Evolutionary conservation across 2,329 filamentous ascomycete genomes (phyloP).

Genomic region (Pyrenophora seminiperda): DNA sequence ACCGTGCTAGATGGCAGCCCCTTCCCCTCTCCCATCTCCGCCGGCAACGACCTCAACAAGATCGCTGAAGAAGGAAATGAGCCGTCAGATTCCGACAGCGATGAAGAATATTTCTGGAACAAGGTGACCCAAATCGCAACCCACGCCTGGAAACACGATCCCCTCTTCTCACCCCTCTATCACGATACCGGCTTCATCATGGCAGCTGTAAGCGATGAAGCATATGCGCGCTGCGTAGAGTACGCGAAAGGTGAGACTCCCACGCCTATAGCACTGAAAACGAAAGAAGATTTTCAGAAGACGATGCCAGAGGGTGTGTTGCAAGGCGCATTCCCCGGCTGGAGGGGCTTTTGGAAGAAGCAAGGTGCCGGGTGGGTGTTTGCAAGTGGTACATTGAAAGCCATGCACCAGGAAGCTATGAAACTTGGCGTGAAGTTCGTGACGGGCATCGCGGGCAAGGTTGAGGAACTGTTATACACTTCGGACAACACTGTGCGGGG

Average conservation of each 20-base stretch:
- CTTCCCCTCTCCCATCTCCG: slow-evolving; percentile 53
- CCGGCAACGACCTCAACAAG: slow-evolving; percentile 57
- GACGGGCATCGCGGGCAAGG: slow-evolving; percentile 50
- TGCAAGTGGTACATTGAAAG: slow-evolving; percentile 56
- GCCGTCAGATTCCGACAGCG: slow-evolving; percentile 29
- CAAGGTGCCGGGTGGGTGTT: slow-evolving; percentile 60
- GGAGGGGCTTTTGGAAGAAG: slow-evolving; percentile 57
- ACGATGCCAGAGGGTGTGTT: slow-evolving; percentile 60
- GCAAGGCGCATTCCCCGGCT: slow-evolving; percentile 56
- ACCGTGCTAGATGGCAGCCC: slow-evolving; percentile 53
- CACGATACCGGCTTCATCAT: slow-evolving; percentile 57
- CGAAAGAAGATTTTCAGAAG: slow-evolving; percentile 53
- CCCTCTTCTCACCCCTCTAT: slow-evolving; percentile 52
- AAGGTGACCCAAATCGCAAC: slow-evolving; percentile 44
- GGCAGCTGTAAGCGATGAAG: slow-evolving; percentile 50
- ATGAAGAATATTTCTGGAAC: slow-evolving; percentile 46
- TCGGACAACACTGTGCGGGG: slow-evolving; percentile 48
- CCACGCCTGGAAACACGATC: slow-evolving; percentile 52
- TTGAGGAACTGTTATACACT: slow-evolving; percentile 45
- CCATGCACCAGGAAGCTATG: slow-evolving; percentile 53
- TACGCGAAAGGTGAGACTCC: slow-evolving; percentile 43
- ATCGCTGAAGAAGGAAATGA: slow-evolving; percentile 49
- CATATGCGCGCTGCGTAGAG: slow-evolving; percentile 47
- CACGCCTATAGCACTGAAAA: slow-evolving; percentile 45
- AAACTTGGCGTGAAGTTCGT: slow-evolving; percentile 56